phyloP scores from a whole-genome alignment of 2,329 filamentous ascomycete species.

The Nannizzia gypsea region DNA sequence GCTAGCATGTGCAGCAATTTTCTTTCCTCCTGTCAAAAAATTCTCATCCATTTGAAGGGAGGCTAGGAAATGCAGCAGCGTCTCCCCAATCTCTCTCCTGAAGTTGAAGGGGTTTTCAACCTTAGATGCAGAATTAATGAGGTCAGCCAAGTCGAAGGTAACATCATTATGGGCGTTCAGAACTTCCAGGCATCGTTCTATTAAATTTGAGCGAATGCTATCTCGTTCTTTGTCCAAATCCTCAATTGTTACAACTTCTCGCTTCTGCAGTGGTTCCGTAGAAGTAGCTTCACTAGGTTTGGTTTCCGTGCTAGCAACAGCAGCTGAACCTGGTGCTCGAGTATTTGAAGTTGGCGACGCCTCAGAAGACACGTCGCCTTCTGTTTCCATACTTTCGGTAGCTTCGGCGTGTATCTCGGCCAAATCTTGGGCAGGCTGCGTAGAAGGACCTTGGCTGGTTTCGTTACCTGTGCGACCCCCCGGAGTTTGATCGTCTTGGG shows the following conservation, averaged over 20 bases:
- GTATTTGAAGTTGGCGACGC: slow-evolving; percentile 29
- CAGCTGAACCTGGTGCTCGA: slow-evolving; percentile 15
- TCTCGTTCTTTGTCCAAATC: slow-evolving; percentile 66
- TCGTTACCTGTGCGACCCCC: neutral
- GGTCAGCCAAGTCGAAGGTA: slow-evolving; percentile 80
- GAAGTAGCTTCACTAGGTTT: slow-evolving; percentile 17
- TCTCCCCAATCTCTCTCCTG: slow-evolving; percentile 66
- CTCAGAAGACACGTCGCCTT: slow-evolving; percentile 27
- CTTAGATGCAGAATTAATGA: slow-evolving; percentile 64
- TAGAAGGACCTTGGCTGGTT: neutral
- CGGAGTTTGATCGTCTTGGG: slow-evolving; percentile 13
- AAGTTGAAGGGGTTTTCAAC: slow-evolving; percentile 46
- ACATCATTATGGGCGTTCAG: slow-evolving; percentile 77
- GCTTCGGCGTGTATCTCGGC: slow-evolving; percentile 14
- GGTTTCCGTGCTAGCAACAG: slow-evolving; percentile 16
- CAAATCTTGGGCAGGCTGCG: neutral
- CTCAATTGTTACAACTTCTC: slow-evolving; percentile 49
- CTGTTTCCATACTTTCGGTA: slow-evolving; percentile 23
- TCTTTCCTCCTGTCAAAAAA: slow-evolving; percentile 46
- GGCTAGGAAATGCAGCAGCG: slow-evolving; percentile 71
- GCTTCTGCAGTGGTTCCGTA: slow-evolving; percentile 17
- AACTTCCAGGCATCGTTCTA: slow-evolving; percentile 82
- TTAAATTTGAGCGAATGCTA: slow-evolving; percentile 61
- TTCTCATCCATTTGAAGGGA: slow-evolving; percentile 50
- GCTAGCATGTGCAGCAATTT: slow-evolving; percentile 84